Percentiles rank a stretch among this genome's conserved stretches.
These are phyloP conservation scores for Prunus mume DNA, from an alignment of 306 rosid genomes.

Conservation along the genomic window DNA sequence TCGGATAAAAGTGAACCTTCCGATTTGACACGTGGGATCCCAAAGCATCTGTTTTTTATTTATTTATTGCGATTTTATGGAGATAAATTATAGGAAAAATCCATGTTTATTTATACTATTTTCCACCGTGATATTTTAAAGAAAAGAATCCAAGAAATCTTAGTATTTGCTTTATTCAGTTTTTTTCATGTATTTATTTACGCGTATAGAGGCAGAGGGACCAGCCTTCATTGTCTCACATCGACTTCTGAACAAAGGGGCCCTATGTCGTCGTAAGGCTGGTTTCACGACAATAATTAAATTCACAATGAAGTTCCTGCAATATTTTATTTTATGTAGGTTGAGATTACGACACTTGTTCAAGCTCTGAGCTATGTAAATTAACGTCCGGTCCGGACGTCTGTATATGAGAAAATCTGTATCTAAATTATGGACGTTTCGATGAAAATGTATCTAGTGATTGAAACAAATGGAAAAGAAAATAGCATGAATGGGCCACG, in stretches of 20 bases:
- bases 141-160: background rate
- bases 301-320: no score
- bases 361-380: background rate
- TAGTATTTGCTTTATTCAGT: background rate
- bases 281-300: constrained; percentile 3
- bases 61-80: no score
- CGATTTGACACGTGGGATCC: constrained; percentile 38
- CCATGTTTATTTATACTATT: no score
- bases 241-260: constrained; percentile 1
- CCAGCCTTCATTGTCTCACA: constrained; percentile 12
- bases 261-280: constrained; percentile 2
- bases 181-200: background rate
- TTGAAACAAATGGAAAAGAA: background rate
- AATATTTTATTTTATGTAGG: no score
- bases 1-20: constrained; percentile 31
- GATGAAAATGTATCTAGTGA: background rate
- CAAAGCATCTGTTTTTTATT: background rate
- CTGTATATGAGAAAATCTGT: no score
- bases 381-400: no score
- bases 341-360: background rate
- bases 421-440: background rate
- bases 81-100: no score
- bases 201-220: constrained; percentile 22
- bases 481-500: no score
- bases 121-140: no score